Conservation (phyloP, 768 basidiomycete species). For the Leucosporidium yakuticum region DNA sequence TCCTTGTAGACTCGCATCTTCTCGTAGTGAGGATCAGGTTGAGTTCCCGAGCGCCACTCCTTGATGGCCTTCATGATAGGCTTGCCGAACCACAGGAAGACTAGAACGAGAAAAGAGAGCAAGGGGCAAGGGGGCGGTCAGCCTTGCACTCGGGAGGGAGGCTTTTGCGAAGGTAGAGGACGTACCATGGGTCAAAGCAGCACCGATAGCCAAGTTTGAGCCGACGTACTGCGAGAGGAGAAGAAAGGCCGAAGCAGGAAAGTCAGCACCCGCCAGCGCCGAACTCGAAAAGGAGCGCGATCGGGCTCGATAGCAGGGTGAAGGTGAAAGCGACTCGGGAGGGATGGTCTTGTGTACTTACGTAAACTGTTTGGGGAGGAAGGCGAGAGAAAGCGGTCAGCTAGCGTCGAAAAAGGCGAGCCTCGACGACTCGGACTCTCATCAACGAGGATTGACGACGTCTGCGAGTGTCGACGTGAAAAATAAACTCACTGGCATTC, state of each 20-base stretch:
- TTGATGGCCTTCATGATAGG: conserved; percentile 24
- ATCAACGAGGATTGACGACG: too few relatives aligned
- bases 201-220: conserved; percentile 26
- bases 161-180: neutral
- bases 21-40: conserved; percentile 28
- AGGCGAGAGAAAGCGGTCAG: too few relatives aligned
- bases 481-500: conserved; percentile 26
- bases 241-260: neutral
- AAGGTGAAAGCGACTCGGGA: too few relatives aligned
- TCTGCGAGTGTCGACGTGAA: neutral
- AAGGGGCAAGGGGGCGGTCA: neutral
- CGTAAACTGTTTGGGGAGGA: too few relatives aligned
- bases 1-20: conserved; percentile 28
- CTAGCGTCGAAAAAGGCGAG: too few relatives aligned
- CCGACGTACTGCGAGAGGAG: conserved; percentile 16
- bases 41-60: conserved; percentile 26
- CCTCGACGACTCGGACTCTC: too few relatives aligned
- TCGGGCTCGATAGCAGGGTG: too few relatives aligned
- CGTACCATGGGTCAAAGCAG: conserved; percentile 32
- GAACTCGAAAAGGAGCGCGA: too few relatives aligned
- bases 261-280: too few relatives aligned
- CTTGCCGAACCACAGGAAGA: conserved; percentile 20
- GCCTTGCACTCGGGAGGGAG: neutral
- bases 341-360: too few relatives aligned
- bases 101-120: neutral